These are phyloP conservation scores for Hysterangium stoloniferum DNA, from an alignment of 768 basidiomycete species.

Conservation along the genomic window DNA sequence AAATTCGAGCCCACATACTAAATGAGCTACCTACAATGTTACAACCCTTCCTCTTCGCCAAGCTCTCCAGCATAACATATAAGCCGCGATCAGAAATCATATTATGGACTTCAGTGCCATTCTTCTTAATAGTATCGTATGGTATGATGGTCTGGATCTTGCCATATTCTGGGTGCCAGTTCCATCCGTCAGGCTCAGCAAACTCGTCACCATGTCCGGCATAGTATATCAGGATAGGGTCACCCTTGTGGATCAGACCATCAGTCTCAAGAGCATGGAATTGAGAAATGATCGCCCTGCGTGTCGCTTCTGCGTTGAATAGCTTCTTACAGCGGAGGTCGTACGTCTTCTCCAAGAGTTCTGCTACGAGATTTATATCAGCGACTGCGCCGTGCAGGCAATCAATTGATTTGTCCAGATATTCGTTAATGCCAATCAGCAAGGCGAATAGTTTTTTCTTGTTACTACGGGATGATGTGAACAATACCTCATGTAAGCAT, in stretches of 20 bases:
- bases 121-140: slow-evolving; percentile 22
- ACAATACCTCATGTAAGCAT: too few species aligned
- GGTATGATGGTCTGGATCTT: slow-evolving; percentile 32
- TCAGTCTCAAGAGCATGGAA: slow-evolving; percentile 18
- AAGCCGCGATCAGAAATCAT: slow-evolving; percentile 37
- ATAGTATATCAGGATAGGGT: slow-evolving; percentile 36
- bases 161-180: too few species aligned
- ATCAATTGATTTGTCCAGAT: slow-evolving; percentile 19
- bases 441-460: slow-evolving; percentile 28
- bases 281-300: slow-evolving; percentile 26
- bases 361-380: slow-evolving; percentile 33
- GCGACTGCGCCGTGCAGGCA: slow-evolving; percentile 30
- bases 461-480: too few species aligned
- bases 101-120: slow-evolving; percentile 3
- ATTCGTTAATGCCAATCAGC: slow-evolving; percentile 38
- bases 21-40: slow-evolving; percentile 31
- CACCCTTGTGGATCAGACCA: slow-evolving; percentile 5
- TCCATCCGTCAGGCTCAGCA: slow-evolving; percentile 25
- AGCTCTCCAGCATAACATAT: slow-evolving; percentile 27
- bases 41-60: slow-evolving; percentile 33
- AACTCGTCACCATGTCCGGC: slow-evolving; percentile 37
- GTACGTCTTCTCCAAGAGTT: slow-evolving; percentile 30
- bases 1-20: background rate
- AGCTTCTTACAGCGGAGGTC: slow-evolving; percentile 29
- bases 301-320: slow-evolving; percentile 31